Percentiles rank a stretch among this genome's conserved stretches.
Conservation (phyloP, 495 filamentous ascomycete genomes). For the Apiosordaria backusii region DNA sequence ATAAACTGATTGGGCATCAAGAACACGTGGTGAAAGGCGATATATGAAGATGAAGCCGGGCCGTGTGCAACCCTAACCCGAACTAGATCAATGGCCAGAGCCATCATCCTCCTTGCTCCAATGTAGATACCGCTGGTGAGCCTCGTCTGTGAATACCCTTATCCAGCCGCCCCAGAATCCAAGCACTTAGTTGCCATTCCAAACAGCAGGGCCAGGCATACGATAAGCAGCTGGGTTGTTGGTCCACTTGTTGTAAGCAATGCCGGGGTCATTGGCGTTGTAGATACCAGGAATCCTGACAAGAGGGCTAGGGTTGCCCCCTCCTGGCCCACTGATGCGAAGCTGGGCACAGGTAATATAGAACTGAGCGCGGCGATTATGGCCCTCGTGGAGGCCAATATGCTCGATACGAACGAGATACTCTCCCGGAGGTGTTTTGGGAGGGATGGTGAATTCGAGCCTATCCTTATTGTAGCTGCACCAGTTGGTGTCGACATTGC, state of each 20-base stretch:
- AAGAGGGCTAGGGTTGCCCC: conserved; percentile 38
- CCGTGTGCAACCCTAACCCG: too few relatives aligned
- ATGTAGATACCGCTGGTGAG: too few relatives aligned
- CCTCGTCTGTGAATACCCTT: too few relatives aligned
- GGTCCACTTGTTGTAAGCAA: conserved; percentile 43
- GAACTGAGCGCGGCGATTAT: conserved; percentile 41
- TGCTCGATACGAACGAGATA: conserved; percentile 57
- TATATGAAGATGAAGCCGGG: too few relatives aligned
- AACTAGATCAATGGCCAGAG: too few relatives aligned
- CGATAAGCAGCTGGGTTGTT: conserved; percentile 28
- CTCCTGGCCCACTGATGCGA: conserved; percentile 46
- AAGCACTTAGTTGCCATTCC: conserved; percentile 26
- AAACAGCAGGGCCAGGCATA: conserved; percentile 39
- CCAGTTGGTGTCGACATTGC: conserved; percentile 34
- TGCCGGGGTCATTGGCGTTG: conserved; percentile 41
- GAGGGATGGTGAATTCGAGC: conserved; percentile 50
- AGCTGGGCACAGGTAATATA: conserved; percentile 54
- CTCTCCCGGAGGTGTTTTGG: conserved; percentile 46
- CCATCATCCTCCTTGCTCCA: too few relatives aligned
- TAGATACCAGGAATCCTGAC: conserved; percentile 54
- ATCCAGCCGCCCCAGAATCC: too few relatives aligned
- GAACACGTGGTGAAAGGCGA: too few relatives aligned
- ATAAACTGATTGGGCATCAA: too few relatives aligned
- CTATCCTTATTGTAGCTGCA: conserved; percentile 36
- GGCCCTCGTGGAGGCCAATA: conserved; percentile 50